Evolutionary conservation across 2,329 filamentous ascomycete genomes (phyloP).

Genomic region (Arthroderma uncinatum): DNA sequence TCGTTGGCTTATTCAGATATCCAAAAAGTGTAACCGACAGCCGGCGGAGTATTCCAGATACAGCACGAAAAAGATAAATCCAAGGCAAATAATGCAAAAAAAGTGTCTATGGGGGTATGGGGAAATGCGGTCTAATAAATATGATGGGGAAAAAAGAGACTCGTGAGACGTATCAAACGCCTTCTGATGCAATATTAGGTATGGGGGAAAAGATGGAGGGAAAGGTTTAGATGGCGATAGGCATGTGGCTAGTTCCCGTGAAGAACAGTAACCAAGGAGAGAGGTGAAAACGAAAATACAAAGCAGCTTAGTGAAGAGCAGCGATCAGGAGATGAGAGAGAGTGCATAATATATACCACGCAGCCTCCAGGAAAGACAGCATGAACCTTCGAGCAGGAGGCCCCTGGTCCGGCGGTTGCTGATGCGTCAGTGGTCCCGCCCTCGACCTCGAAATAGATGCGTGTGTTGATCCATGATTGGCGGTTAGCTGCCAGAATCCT

Average conservation of each 20-base stretch:
- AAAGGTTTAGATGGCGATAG: neutral
- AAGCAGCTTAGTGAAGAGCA: neutral
- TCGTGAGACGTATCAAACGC: constrained; percentile 9
- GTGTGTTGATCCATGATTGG: constrained; percentile 4
- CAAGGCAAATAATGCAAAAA: neutral
- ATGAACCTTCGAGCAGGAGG: neutral
- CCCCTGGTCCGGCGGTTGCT: constrained; percentile 3
- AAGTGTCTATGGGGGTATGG: constrained; percentile 2
- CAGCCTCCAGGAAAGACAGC: neutral
- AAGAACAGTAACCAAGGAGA: constrained; percentile 6
- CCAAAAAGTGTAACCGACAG: constrained; percentile 5
- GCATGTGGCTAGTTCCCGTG: constrained; percentile 14
- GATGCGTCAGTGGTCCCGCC: constrained; percentile 4
- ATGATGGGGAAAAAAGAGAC: constrained; percentile 6
- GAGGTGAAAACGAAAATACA: constrained; percentile 5
- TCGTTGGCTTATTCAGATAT: constrained; percentile 2
- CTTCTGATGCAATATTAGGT: constrained; percentile 9
- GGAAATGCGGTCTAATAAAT: constrained; percentile 6
- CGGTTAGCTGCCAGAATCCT: neutral
- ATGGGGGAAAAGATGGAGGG: constrained; percentile 7
- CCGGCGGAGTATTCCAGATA: constrained; percentile 7
- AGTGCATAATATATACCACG: constrained; percentile 4
- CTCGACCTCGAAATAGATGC: neutral
- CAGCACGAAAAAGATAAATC: neutral
- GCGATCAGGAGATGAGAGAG: neutral